A percentile compares a stretch with the other conserved stretches of the same genome.
phyloP scores from a whole-genome alignment of 1,284 basidiomycete genomes.

The Cryptococcus sp. region DNA sequence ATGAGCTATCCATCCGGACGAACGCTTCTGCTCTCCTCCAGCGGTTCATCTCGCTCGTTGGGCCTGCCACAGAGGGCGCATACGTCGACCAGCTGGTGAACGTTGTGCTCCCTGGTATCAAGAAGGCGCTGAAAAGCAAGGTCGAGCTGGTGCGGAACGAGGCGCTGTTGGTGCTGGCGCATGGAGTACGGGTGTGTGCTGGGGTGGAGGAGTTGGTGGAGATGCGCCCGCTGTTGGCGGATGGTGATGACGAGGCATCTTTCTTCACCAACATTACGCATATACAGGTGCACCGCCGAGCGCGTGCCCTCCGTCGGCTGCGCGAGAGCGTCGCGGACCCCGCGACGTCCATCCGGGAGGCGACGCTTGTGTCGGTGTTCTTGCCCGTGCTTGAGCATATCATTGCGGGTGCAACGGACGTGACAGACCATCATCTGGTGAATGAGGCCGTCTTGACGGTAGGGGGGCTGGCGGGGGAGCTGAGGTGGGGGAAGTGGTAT shows the following conservation, averaged over 20 bases:
- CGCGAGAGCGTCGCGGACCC: slow-evolving; percentile 74
- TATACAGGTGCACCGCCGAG: slow-evolving; percentile 87
- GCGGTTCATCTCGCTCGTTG: slow-evolving; percentile 68
- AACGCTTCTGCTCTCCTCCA: slow-evolving; percentile 75
- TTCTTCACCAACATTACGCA: slow-evolving; percentile 97
- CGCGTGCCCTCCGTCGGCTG: slow-evolving; percentile 80
- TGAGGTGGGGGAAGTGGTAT: slow-evolving; percentile 84
- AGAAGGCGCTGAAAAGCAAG: slow-evolving; percentile 73
- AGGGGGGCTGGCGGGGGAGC: slow-evolving; percentile 67
- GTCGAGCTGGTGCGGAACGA: slow-evolving; percentile 87
- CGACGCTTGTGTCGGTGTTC: slow-evolving; percentile 76
- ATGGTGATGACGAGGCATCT: slow-evolving; percentile 89
- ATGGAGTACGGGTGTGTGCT: slow-evolving; percentile 67
- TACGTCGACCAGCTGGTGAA: slow-evolving; percentile 58
- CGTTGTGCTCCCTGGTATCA: slow-evolving; percentile 75
- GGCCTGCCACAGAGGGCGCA: slow-evolving; percentile 53
- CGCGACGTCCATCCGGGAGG: slow-evolving; percentile 59
- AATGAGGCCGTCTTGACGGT: slow-evolving; percentile 82
- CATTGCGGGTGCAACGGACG: slow-evolving; percentile 63
- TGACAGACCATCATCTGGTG: slow-evolving; percentile 80
- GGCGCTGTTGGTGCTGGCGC: slow-evolving; percentile 73
- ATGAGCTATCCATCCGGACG: slow-evolving; percentile 81
- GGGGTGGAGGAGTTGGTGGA: slow-evolving; percentile 66
- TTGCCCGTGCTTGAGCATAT: slow-evolving; percentile 83
- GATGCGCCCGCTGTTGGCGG: slow-evolving; percentile 76